A percentile compares a stretch with the other conserved stretches of the same genome.
These are phyloP conservation scores for Houttuynia cordata DNA, from an alignment of 164 flowering plant species.

Conservation along the genomic window DNA sequence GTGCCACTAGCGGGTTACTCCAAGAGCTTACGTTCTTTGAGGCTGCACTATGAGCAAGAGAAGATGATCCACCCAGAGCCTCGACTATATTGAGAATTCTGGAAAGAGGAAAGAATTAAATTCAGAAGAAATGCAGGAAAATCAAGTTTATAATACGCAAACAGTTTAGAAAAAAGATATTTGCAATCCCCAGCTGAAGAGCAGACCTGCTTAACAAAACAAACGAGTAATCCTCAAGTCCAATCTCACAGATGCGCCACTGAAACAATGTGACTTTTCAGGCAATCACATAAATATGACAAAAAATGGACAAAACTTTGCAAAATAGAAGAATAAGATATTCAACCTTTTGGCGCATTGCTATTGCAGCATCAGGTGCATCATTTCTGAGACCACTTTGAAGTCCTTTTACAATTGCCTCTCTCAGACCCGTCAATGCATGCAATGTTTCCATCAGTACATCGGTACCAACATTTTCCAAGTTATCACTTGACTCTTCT, in stretches of 20 bases:
- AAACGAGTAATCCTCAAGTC: slow-evolving; percentile 88
- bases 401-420: slow-evolving; percentile 58
- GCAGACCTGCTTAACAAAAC: slow-evolving; percentile 87
- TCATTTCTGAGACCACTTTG: slow-evolving; percentile 94
- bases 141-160: neutral
- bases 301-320: neutral
- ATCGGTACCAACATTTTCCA: slow-evolving; percentile 20
- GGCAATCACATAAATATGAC: neutral
- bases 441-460: slow-evolving; percentile 42
- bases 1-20: slow-evolving; percentile 56
- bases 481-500: slow-evolving; percentile 22
- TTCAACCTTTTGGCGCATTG: slow-evolving; percentile 89
- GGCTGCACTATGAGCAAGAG: slow-evolving; percentile 49
- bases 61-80: slow-evolving; percentile 55
- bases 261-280: slow-evolving; percentile 16
- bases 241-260: slow-evolving; percentile 99
- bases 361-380: slow-evolving; percentile 93
- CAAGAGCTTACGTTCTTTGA: slow-evolving; percentile 49
- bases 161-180: neutral
- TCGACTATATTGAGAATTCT: slow-evolving; percentile 81
- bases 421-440: slow-evolving; percentile 52
- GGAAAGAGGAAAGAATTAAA: neutral
- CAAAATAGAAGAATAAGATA: slow-evolving; percentile 1
- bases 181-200: neutral
- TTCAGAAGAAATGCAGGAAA: neutral